A percentile compares a stretch with the other conserved stretches of the same genome.
phyloP scores from a whole-genome alignment of 2,329 filamentous ascomycete genomes.

The Fusarium dimerum region DNA sequence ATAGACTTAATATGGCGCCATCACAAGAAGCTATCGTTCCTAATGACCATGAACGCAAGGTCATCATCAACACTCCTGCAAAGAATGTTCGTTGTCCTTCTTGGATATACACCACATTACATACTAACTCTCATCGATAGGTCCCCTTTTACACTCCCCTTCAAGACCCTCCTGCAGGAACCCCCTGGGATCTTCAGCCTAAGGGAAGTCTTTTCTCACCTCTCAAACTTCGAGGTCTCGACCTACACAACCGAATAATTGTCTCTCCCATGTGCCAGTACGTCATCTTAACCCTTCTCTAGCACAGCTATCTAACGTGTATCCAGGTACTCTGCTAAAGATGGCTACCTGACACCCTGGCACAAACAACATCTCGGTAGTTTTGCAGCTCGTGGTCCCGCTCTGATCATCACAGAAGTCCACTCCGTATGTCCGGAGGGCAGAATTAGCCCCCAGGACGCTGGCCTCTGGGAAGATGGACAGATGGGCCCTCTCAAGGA shows the following conservation, averaged over 20 bases:
- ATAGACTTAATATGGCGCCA: neutral
- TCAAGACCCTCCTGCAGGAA: slow-evolving; percentile 27
- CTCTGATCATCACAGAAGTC: slow-evolving; percentile 67
- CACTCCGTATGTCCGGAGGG: slow-evolving; percentile 67
- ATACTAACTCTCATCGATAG: slow-evolving; percentile 1
- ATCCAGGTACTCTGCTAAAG: slow-evolving; percentile 35
- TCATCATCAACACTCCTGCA: slow-evolving; percentile 22
- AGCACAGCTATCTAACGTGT: neutral
- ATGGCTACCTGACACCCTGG: slow-evolving; percentile 44
- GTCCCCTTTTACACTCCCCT: slow-evolving; percentile 27
- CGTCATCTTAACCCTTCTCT: neutral
- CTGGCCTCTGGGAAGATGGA: slow-evolving; percentile 69
- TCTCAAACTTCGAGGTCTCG: slow-evolving; percentile 44
- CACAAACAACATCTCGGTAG: slow-evolving; percentile 44
- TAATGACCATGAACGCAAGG: neutral
- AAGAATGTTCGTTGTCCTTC: slow-evolving; percentile 13
- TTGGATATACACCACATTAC: neutral
- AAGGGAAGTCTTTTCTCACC: slow-evolving; percentile 42
- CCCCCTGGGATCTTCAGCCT: slow-evolving; percentile 25
- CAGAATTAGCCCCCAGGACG: slow-evolving; percentile 70
- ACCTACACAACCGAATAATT: slow-evolving; percentile 48
- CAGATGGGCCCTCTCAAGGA: slow-evolving; percentile 62
- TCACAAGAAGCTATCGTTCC: neutral
- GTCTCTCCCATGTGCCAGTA: slow-evolving; percentile 52
- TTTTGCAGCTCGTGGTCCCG: slow-evolving; percentile 46